These are phyloP conservation scores for Eleusine coracana DNA, from an alignment of 176 grass and related monocot genomes.

Conservation along the genomic window DNA sequence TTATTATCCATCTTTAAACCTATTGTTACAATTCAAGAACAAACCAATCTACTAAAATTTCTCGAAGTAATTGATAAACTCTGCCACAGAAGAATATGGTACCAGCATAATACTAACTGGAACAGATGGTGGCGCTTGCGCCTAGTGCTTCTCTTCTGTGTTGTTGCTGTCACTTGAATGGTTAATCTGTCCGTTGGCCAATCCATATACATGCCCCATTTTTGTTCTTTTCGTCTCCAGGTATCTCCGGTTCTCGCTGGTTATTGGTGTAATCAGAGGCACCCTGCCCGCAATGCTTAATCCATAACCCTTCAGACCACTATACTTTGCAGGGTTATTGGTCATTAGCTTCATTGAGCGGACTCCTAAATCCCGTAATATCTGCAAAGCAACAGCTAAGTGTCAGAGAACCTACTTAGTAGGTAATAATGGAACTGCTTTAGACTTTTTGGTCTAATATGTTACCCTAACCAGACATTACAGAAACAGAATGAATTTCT, in stretches of 20 bases:
- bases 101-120: not conserved
- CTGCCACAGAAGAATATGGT: conserved; percentile 24
- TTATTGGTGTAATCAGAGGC: conserved; percentile 84
- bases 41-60: conserved; percentile 35
- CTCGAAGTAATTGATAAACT: not conserved
- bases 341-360: conserved; percentile 92
- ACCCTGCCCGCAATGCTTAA: conserved; percentile 79
- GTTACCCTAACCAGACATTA: not conserved
- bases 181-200: conserved; percentile 42
- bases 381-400: conserved; percentile 47
- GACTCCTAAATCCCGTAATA: conserved; percentile 76
- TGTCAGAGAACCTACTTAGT: not conserved
- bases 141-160: conserved; percentile 35
- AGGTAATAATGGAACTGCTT: not conserved
- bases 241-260: conserved; percentile 75
- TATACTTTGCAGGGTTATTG: conserved; percentile 88
- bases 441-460: not conserved
- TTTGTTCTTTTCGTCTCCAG: conserved; percentile 85
- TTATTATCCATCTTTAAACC: conserved; percentile 32
- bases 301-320: conserved; percentile 84
- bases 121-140: not conserved
- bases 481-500: not conserved
- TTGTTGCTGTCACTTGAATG: conserved; percentile 4
- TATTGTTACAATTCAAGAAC: conserved; percentile 28
- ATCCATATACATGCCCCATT: conserved; percentile 83